Evolutionary conservation across 139 green algal genomes (phyloP), one percentile per base, ranked within the genome.

Genomic region (Tetraselmis striata): DNA sequence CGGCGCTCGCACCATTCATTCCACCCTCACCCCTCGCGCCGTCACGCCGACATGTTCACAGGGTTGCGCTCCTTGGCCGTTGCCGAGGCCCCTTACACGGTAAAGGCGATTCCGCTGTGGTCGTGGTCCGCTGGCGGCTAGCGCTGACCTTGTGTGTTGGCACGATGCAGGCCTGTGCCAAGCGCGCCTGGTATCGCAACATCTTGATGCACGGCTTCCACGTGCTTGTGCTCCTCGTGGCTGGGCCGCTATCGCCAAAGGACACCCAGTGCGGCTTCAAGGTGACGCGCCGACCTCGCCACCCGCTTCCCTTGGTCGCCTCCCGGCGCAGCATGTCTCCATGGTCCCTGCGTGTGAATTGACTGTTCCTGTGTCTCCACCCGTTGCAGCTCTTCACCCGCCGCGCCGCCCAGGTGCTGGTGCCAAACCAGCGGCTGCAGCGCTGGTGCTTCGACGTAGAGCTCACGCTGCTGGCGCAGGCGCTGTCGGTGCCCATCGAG

Each of bases 381-480:
- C 67, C 28, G 1, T 23, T 83, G 86, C 87, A 95, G 92, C 86
- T 99, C 59, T 97, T 98, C 83, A 97, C 93, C 2, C 87, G 96
- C 0, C 78, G 81, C 2, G 90, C 96, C 0, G 96, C 93, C 0
- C 87, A 85, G 31, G 27, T 86, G 45, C 77, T 99, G 45, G 97
- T 95, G 82, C 78, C 77, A 81, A 98, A 98, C 81, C 92, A 97
- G 87, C 91, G 95, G 27, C 90, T 99, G 81, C 92, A 96, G 87
- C 90, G 96, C 11, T 99, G 96, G 96, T 97, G 94, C 86, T 99
- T 99, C 87, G 96, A 99, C 85, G 96, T 99, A 29, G 96, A 99
- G 91, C 90, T 99, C 28, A 79, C 98, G 1, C 92, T 92, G 79
- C 83, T 99, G 79, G 93, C 94, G 1, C 83, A 95, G 32, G 75